Conservation (phyloP, 331 rosid genomes). For the Saraca asoca region DNA sequence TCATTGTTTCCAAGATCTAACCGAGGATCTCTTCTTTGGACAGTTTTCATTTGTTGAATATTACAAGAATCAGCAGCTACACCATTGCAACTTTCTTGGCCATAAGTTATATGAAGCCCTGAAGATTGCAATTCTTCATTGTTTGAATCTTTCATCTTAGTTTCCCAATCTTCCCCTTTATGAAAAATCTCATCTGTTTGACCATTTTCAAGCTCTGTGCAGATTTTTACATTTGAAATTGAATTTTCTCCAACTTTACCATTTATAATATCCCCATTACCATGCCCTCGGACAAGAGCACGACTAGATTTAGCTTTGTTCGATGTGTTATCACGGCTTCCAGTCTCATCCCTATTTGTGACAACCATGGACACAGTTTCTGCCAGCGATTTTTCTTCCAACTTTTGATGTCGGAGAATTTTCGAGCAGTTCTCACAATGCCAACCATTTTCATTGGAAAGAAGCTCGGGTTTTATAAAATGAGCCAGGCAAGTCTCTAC, state of each 20-base stretch:
- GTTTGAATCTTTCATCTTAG: slow-evolving; percentile 32
- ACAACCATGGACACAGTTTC: slow-evolving; percentile 32
- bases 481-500: slow-evolving; percentile 85
- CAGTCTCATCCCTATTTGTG: slow-evolving; percentile 45
- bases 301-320: slow-evolving; percentile 40
- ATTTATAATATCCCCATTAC: slow-evolving; percentile 44
- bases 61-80: slow-evolving; percentile 43
- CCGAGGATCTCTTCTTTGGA: slow-evolving; percentile 35
- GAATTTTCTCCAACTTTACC: slow-evolving; percentile 41
- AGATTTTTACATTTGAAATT: slow-evolving; percentile 33
- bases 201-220: slow-evolving; percentile 47
- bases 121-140: slow-evolving; percentile 44
- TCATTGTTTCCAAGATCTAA: slow-evolving; percentile 31
- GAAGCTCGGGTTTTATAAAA: slow-evolving; percentile 90
- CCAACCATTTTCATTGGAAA: slow-evolving; percentile 86
- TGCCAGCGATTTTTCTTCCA: slow-evolving; percentile 42
- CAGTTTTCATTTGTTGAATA: slow-evolving; percentile 30
- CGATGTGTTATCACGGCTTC: slow-evolving; percentile 38
- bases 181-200: slow-evolving; percentile 37
- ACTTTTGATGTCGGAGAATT: slow-evolving; percentile 48
- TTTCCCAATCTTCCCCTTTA: slow-evolving; percentile 37
- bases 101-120: slow-evolving; percentile 38
- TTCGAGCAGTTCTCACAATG: slow-evolving; percentile 88
- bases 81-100: slow-evolving; percentile 45
- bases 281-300: slow-evolving; percentile 34